Conservation (phyloP, 495 filamentous ascomycete genomes). For the Parathielavia appendiculata region DNA sequence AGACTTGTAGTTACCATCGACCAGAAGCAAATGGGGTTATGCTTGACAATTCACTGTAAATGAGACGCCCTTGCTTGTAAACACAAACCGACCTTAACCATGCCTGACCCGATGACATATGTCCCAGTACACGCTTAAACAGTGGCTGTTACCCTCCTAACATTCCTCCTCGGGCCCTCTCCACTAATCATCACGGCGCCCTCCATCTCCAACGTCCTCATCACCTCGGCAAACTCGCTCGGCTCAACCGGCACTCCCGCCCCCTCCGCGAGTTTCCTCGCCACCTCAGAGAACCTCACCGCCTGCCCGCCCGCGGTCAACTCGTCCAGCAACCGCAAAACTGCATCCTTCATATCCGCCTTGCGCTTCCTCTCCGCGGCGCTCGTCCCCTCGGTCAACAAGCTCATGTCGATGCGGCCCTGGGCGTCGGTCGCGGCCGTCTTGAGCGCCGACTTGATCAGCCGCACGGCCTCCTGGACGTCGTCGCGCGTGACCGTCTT, state of each 20-base stretch:
- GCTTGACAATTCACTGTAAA: not conserved
- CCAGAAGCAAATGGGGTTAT: not conserved
- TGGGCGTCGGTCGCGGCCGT: conserved; percentile 92
- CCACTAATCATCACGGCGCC: conserved; percentile 75
- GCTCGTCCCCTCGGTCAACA: conserved; percentile 87
- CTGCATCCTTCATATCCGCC: conserved; percentile 77
- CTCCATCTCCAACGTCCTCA: conserved; percentile 77
- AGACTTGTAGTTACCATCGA: conserved; percentile 1
- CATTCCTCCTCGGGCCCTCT: conserved; percentile 75
- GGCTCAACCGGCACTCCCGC: conserved; percentile 68
- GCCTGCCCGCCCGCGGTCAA: conserved; percentile 60
- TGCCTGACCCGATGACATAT: not conserved
- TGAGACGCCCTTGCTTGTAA: not conserved
- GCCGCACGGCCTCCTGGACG: conserved; percentile 82
- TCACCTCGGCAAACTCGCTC: conserved; percentile 72
- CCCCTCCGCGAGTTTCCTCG: conserved; percentile 65
- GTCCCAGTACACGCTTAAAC: conserved; percentile 22
- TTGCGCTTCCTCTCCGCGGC: conserved; percentile 74
- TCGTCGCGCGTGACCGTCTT: conserved; percentile 70
- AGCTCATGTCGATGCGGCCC: conserved; percentile 92
- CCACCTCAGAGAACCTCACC: conserved; percentile 73
- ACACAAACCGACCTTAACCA: not conserved
- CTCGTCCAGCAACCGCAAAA: conserved; percentile 72
- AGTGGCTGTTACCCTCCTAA: conserved; percentile 64
- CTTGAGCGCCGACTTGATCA: conserved; percentile 94